phyloP scores from a whole-genome alignment of 108 stramenopile species.

The Chaetoceros muelleri region DNA sequence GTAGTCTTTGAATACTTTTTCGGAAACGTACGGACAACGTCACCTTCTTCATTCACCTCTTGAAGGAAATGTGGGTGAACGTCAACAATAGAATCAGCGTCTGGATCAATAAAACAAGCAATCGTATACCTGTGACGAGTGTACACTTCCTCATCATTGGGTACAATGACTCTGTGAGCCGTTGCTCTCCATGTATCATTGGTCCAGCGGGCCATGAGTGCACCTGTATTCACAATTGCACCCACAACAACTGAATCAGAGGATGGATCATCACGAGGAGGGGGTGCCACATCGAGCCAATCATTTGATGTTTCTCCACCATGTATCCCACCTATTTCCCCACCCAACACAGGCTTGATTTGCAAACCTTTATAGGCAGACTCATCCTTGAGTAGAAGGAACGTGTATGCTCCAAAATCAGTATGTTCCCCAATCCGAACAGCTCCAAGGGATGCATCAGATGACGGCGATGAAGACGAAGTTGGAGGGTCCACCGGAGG shows the following conservation, averaged over 20 bases:
- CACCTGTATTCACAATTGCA: conserved; percentile 35
- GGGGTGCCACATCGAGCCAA: conserved; percentile 15
- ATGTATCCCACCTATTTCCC: conserved; percentile 14
- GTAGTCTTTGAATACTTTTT: too few relatives aligned
- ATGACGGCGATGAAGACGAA: neutral
- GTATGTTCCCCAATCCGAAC: conserved; percentile 25
- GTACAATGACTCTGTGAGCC: conserved; percentile 32
- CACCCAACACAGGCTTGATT: conserved; percentile 21
- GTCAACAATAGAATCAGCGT: neutral
- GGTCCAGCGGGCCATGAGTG: conserved; percentile 34
- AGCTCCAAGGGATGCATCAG: neutral
- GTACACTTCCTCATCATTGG: conserved; percentile 5
- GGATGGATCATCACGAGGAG: conserved; percentile 3
- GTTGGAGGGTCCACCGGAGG: conserved; percentile 11
- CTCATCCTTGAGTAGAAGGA: conserved; percentile 15
- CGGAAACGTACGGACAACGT: too few relatives aligned
- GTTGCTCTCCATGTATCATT: conserved; percentile 40
- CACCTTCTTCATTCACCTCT: too few relatives aligned
- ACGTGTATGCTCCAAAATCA: conserved; percentile 28
- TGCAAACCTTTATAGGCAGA: conserved; percentile 15
- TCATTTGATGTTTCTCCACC: conserved; percentile 4
- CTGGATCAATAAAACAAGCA: conserved; percentile 22
- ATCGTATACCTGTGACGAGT: conserved; percentile 16
- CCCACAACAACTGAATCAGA: conserved; percentile 3
- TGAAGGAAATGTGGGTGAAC: conserved; percentile 15